Conservation (phyloP, 2,329 filamentous ascomycete species). For the Aspergillus oerlinghausenensis region DNA sequence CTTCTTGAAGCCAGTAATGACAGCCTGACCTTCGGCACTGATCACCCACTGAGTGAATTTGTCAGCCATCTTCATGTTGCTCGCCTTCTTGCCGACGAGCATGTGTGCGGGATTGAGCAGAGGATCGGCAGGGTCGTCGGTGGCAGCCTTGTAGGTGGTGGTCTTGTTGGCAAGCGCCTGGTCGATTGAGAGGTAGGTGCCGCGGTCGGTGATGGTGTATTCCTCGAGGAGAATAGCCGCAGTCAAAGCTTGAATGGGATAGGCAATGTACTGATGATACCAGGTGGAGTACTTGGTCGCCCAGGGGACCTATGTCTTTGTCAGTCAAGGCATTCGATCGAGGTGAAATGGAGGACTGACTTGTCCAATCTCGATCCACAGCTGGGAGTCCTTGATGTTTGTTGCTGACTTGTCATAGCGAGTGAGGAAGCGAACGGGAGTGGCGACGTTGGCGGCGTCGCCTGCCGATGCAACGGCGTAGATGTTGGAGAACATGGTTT, state of each 20-base stretch:
- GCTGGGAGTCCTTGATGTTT: constrained; percentile 45
- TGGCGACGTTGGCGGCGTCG: constrained; percentile 26
- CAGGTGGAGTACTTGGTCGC: constrained; percentile 42
- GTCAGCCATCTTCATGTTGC: constrained; percentile 31
- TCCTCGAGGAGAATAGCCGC: constrained; percentile 41
- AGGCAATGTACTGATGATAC: constrained; percentile 47
- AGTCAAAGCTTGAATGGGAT: constrained; percentile 43
- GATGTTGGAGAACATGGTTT: constrained; percentile 34
- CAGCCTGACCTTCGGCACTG: constrained; percentile 30
- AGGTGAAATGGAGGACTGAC: constrained; percentile 5
- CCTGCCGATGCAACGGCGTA: constrained; percentile 24
- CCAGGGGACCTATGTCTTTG: constrained; percentile 39
- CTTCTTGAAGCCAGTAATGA: constrained; percentile 37
- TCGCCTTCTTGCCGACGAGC: constrained; percentile 33
- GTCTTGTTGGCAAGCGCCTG: constrained; percentile 29
- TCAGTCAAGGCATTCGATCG: background rate
- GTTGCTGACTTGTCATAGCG: constrained; percentile 49
- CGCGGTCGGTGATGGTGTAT: constrained; percentile 47
- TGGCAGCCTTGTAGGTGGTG: constrained; percentile 28
- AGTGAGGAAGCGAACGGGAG: constrained; percentile 40
- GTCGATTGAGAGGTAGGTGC: constrained; percentile 42
- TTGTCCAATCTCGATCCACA: constrained; percentile 47
- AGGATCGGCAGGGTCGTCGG: constrained; percentile 33
- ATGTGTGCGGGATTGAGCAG: constrained; percentile 44
- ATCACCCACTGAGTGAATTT: constrained; percentile 40